These are phyloP conservation scores for Russula virescens DNA, from an alignment of 768 basidiomycete genomes.

Conservation along the genomic window DNA sequence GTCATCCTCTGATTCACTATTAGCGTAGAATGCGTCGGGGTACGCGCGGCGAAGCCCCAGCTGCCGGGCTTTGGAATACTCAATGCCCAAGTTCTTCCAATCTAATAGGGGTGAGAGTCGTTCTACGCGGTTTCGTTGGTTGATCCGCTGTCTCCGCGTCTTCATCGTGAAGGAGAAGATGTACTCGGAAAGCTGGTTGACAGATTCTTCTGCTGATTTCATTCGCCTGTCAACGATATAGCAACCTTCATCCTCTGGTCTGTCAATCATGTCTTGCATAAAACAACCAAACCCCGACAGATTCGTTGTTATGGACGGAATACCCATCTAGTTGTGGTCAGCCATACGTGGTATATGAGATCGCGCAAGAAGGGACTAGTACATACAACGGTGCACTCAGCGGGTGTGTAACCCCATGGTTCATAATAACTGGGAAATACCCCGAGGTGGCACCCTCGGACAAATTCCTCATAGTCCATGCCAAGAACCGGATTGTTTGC, in stretches of 20 bases:
- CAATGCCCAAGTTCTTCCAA: slow-evolving; percentile 97
- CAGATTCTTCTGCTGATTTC: slow-evolving; percentile 87
- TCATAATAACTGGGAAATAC: slow-evolving; percentile 99
- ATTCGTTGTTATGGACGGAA: slow-evolving; percentile 96
- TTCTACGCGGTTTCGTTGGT: slow-evolving; percentile 97
- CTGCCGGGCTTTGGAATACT: slow-evolving; percentile 94
- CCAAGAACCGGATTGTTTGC: slow-evolving; percentile 96
- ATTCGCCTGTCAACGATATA: slow-evolving; percentile 93
- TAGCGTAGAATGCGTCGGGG: slow-evolving; percentile 84
- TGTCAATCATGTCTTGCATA: slow-evolving; percentile 97
- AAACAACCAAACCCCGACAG: slow-evolving; percentile 97
- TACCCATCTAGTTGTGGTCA: slow-evolving; percentile 70
- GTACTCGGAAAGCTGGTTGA: slow-evolving; percentile 69
- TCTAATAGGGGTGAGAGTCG: slow-evolving; percentile 88
- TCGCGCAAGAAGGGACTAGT: neutral
- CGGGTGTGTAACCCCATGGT: slow-evolving; percentile 95
- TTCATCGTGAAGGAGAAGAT: slow-evolving; percentile 75
- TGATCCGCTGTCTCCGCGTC: slow-evolving; percentile 94
- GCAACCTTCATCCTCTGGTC: slow-evolving; percentile 90
- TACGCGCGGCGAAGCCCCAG: slow-evolving; percentile 89
- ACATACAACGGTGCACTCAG: slow-evolving; percentile 95
- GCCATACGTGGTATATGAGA: slow-evolving; percentile 1
- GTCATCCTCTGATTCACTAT: slow-evolving; percentile 47
- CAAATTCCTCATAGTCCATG: slow-evolving; percentile 98
- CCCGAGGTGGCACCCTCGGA: slow-evolving; percentile 94